Evolutionary conservation across 345 rosid species (phyloP).

Genomic region (Erodium maritimum): DNA sequence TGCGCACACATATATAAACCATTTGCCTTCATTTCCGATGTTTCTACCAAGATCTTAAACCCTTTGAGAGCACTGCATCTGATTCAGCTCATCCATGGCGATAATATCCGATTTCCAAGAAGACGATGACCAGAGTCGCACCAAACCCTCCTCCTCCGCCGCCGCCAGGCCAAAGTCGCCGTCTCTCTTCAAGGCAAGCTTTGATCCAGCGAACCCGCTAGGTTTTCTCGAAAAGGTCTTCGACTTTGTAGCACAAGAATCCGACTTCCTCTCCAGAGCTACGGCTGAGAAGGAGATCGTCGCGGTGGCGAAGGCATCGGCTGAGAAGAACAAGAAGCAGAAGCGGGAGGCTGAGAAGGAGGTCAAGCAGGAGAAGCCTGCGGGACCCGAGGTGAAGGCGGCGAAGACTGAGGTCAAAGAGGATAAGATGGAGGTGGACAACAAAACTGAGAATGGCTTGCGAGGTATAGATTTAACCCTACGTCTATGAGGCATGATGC

Average conservation of each 20-base stretch:
- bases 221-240: constrained; percentile 54
- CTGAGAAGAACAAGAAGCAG: constrained; percentile 40
- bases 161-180: constrained; percentile 1
- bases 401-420: constrained; percentile 6
- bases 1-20: too few species aligned
- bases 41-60: background rate
- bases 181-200: constrained; percentile 34
- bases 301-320: constrained; percentile 34
- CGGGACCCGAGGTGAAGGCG: constrained; percentile 9
- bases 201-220: constrained; percentile 59
- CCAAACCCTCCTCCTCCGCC: constrained; percentile 20
- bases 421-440: constrained; percentile 27
- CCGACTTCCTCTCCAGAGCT: constrained; percentile 46
- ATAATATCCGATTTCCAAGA: constrained; percentile 73
- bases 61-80: background rate
- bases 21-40: background rate
- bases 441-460: constrained; percentile 21
- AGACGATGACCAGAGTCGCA: constrained; percentile 21
- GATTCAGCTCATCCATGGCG: constrained; percentile 37
- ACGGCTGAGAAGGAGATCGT: constrained; percentile 59
- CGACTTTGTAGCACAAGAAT: constrained; percentile 58
- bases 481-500: background rate
- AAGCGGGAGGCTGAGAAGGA: constrained; percentile 16
- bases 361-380: constrained; percentile 9
- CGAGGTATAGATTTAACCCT: constrained; percentile 15